Conservation (phyloP, 495 filamentous ascomycete species). For the Hyaloscypha bicolor region DNA sequence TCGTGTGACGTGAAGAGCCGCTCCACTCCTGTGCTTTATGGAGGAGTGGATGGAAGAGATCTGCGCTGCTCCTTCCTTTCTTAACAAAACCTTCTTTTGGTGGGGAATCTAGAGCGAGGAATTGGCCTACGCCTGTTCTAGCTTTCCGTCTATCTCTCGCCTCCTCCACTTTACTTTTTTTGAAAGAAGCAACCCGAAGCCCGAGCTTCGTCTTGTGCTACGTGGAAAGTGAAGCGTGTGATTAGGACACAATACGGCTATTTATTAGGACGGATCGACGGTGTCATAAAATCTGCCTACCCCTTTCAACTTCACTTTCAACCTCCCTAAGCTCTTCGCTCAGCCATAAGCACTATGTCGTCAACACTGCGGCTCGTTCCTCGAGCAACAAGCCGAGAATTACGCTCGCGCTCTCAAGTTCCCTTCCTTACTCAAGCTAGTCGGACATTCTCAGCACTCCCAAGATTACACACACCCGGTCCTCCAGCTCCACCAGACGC, state of each 20-base stretch:
- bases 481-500: constrained; percentile 16
- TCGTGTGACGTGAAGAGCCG: not conserved
- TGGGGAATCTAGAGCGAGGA: too few relatives aligned
- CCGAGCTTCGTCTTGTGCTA: not conserved
- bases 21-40: not conserved
- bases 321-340: not conserved
- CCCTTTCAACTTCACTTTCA: not conserved
- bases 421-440: not conserved
- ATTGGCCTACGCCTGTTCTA: not conserved
- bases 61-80: not conserved
- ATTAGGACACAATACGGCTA: not conserved
- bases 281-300: not conserved
- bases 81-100: not conserved
- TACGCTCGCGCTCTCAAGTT: not conserved
- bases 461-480: not conserved
- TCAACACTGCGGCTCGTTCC: not conserved
- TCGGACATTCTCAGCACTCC: not conserved
- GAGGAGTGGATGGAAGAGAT: not conserved
- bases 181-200: not conserved
- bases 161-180: not conserved
- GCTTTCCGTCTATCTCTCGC: not conserved
- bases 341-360: not conserved
- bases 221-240: not conserved
- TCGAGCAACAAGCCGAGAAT: not conserved
- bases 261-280: not conserved